These are phyloP conservation scores for Eucalyptus marginata DNA, from an alignment of 345 rosid species.

Conservation along the genomic window DNA sequence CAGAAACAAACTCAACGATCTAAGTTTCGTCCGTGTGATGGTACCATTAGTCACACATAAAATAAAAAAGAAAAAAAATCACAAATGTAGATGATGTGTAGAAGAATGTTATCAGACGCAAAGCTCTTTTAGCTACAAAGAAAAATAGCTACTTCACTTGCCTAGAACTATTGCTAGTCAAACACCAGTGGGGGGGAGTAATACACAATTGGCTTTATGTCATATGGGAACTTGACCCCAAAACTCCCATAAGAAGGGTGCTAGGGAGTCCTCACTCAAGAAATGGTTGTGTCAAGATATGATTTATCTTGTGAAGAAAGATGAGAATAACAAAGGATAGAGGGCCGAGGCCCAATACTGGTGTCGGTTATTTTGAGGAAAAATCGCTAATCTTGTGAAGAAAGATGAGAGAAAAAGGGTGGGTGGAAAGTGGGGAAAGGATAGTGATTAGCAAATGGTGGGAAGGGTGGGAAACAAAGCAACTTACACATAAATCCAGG, in stretches of 20 bases:
- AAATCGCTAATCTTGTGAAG: neutral
- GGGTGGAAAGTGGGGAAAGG: neutral
- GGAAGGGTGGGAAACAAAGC: neutral
- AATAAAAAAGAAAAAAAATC: neutral
- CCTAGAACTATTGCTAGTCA: neutral
- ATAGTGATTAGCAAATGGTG: neutral
- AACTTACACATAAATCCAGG: neutral
- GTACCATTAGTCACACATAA: neutral
- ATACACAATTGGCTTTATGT: slow-evolving; percentile 39
- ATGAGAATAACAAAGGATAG: neutral
- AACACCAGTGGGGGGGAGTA: neutral
- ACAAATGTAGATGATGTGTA: neutral
- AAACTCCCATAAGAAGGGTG: neutral
- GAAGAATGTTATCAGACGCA: neutral
- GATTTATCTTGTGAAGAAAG: neutral
- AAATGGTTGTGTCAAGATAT: neutral
- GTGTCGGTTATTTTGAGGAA: neutral
- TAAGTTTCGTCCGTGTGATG: neutral
- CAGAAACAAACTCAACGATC: neutral
- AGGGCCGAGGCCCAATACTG: neutral
- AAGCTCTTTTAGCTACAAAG: neutral
- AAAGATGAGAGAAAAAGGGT: neutral
- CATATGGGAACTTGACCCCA: neutral
- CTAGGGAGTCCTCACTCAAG: neutral
- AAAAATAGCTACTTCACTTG: neutral